Evolutionary conservation across 129 eudicot species (phyloP), one percentile per base, ranked within the genome.

Genomic region (Flaveria robusta): DNA sequence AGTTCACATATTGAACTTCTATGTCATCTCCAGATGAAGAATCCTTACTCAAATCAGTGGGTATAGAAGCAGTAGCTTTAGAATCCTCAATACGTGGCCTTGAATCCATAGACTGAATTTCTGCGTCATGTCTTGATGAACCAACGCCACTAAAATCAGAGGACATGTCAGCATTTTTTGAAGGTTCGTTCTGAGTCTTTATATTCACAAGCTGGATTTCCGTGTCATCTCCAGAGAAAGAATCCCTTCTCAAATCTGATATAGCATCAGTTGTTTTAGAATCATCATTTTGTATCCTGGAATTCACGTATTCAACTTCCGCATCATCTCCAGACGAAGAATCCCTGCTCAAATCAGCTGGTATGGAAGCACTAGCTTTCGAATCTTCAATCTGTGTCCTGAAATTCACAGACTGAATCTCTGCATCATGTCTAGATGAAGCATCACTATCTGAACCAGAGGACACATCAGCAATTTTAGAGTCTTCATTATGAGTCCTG

Each of bases 11-110:
- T 12, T 29, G 64, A 71, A 71, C 7, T 47, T 71, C 26, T 50
- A 23, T 47, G 10, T 75, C 79, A 75, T 75, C 62, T 26, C 34
- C 71, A 5, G 62, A 26, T 1, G 62, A 42, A 60, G 79, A 74
- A 62, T 60, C 71, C 3, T 31, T 8, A 5, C 50, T 31, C 34
- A 75, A 34, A 29, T 56, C 54, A 37, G 66, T 18, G 7, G 51
- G 22, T 29, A 54, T 45, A 12, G 74, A 10, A 7, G 22, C 46
- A 37, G 77, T 42, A 54, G 39, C 39, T 0, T 34, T 5, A 34
- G 39, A 34, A 34, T 34, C 39, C 39, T 34, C 39, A 34, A 34
- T 34, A 34, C 7, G 39, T 5, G 39, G 4, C 39, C 39, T 34
- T 34, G 20, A 7, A 69, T 15, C 13, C 59, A 14, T n/a, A 71